These are phyloP conservation scores for Pittosporum tobira DNA, from an alignment of 129 eudicot genomes.

Conservation along the genomic window DNA sequence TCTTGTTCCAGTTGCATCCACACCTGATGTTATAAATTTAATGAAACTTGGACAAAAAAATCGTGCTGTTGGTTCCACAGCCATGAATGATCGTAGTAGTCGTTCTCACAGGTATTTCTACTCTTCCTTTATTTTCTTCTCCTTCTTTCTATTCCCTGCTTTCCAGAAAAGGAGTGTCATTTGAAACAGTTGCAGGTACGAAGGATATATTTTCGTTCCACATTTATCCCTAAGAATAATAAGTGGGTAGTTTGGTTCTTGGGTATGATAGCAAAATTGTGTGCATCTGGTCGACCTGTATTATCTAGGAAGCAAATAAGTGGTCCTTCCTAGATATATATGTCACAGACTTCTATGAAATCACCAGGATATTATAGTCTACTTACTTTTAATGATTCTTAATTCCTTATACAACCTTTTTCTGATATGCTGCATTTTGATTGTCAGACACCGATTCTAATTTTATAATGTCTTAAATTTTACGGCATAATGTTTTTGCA, in stretches of 20 bases:
- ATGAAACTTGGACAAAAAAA: constrained; percentile 78
- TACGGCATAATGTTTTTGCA: constrained; percentile 11
- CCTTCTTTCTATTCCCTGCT: too few relatives aligned
- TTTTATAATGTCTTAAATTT: not conserved
- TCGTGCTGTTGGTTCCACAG: constrained; percentile 76
- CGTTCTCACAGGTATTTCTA: constrained; percentile 75
- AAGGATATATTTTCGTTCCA: too few relatives aligned
- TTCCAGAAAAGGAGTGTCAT: too few relatives aligned
- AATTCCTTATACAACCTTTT: not conserved
- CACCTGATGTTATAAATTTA: constrained; percentile 60
- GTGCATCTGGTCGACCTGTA: too few relatives aligned
- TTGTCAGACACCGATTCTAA: not conserved
- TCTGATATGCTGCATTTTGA: not conserved
- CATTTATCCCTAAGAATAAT: too few relatives aligned
- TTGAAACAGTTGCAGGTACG: too few relatives aligned
- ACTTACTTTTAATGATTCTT: not conserved
- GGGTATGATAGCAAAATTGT: too few relatives aligned
- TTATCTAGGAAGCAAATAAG: too few relatives aligned
- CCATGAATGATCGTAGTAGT: constrained; percentile 86
- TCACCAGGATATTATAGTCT: not conserved
- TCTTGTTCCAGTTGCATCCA: constrained; percentile 55
- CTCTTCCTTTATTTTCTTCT: not conserved
- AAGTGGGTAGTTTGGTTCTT: too few relatives aligned
- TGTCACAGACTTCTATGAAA: not conserved
- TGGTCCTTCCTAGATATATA: not conserved